Base-by-base conservation (phyloP, 306 rosid genomes). In the Malus orientalis region DNA sequence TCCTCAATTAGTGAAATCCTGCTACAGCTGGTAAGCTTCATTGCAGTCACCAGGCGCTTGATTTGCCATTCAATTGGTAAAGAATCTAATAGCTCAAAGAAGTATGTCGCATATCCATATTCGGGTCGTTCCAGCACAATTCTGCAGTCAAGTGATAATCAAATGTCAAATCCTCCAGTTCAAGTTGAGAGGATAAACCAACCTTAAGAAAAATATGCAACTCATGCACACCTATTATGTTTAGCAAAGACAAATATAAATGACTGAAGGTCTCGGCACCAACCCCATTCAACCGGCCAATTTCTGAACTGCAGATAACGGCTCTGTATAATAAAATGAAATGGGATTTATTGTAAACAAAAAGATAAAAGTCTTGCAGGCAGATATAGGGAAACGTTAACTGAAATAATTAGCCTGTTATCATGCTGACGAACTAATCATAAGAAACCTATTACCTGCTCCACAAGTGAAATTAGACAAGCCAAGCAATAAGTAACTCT, bases 211-310 rank as follows among this genome's bases (percentile, higher is more conserved):
- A 79, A 33, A 8, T 76, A 69, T 63, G 69, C 65, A 79, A 75
- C 82, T 65, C 59, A 77, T 70, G 74, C 82, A 94, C 98, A 94
- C 98, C 98, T 94, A 83, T 91, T 91, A 84, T 94, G 98, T 81
- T 87, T 90, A 72, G 80, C 83, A 81, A 94, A 94, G 65, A 94
- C 87, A 83, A 94, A 94, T 83, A 94, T 87, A 80, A 94, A 94
- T 20, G 98, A 90, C 38, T 91, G 98, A 30, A 94, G 93, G 75
- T 91, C 98, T 54, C 95, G 90, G 81, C 98, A 91, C 98, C 98
- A 94, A 69, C 98, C 98, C 98, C 98, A 91, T 83, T 91, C 97
- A 36, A 77, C 97, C 38, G 96, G 98, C 97, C 93, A 91, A 44
- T 84, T 86, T 15, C 89, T 87, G 80, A 94, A 90, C 78, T 83